Conservation (phyloP, 2,329 filamentous ascomycete species). For the Elsinoe arachidis region DNA sequence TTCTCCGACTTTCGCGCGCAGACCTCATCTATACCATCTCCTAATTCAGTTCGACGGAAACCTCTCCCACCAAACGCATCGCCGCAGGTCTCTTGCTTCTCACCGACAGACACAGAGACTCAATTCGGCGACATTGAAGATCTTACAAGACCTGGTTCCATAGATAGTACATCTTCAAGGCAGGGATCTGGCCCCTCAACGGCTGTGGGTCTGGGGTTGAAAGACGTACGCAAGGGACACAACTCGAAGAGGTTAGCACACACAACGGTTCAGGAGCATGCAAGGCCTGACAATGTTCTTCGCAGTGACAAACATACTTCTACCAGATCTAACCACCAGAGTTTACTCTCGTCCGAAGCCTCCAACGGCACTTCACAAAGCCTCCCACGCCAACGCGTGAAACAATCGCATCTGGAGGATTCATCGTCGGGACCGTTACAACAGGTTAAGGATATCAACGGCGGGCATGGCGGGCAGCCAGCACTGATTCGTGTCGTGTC, state of each 20-base stretch:
- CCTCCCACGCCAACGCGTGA: slow-evolving; percentile 6
- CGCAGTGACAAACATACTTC: slow-evolving; percentile 5
- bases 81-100: slow-evolving; percentile 37
- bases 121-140: slow-evolving; percentile 22
- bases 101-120: slow-evolving; percentile 37
- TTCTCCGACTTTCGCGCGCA: slow-evolving; percentile 38
- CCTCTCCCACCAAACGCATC: slow-evolving; percentile 45
- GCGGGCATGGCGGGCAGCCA: slow-evolving; percentile 13
- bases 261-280: slow-evolving; percentile 11
- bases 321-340: slow-evolving; percentile 3
- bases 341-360: slow-evolving; percentile 1
- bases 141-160: slow-evolving; percentile 25
- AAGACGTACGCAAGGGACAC: slow-evolving; percentile 19
- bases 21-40: slow-evolving; percentile 33
- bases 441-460: slow-evolving; percentile 16
- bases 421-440: slow-evolving; percentile 15
- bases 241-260: slow-evolving; percentile 15
- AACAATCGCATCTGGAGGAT: slow-evolving; percentile 8
- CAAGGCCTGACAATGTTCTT: slow-evolving; percentile 7
- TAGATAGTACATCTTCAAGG: slow-evolving; percentile 25
- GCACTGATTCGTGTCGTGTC: slow-evolving; percentile 12
- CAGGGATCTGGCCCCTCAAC: slow-evolving; percentile 22
- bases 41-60: slow-evolving; percentile 44
- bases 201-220: slow-evolving; percentile 27
- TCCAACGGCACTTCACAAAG: neutral